Base-by-base conservation (phyloP, 192 early-diverging fungal species). In the Entophlyctis helioformis region DNA sequence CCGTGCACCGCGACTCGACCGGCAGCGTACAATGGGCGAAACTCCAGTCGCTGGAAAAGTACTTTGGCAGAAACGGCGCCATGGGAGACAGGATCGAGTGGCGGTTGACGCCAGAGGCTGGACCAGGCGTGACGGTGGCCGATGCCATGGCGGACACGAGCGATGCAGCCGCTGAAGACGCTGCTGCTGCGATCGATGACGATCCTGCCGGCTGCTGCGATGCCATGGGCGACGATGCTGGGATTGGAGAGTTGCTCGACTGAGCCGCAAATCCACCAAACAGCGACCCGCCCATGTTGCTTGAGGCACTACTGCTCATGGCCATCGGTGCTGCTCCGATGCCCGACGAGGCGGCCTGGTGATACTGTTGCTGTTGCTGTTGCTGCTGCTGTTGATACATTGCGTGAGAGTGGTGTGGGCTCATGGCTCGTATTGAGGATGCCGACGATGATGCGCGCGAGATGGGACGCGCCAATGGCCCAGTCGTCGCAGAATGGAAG, bases 1-100 rank as follows among this genome's bases (percentile, higher is more conserved):
- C 82, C 8, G 89, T 70, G 49, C 86, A 94, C 41, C 83, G 76
- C 39, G 78, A 74, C 44, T 88, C 87, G 16, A 76, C 69, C 9
- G 78, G 74, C 12, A 92, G 58, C 39, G 79, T 76, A 48, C 82
- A 86, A 46, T 89, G 86, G 7, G 87, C 87, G 73, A 96, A 96
- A 1, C 81, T 85, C 87, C 89, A 92, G 48, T 84, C 84, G 3
- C 82, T 85, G n/a, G 84, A 85, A 72, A 96, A 96, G 59, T 96
- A 96, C 51, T 88, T 88, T 40, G 89, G 89, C 54, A 92, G 57
- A 29, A 51, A 61, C 10, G 59, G 47, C 18, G 52, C 39, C n/a
- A 66, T 25, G 9, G 58, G 44, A 21, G 54, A 28, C 11, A 69
- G 44, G 11, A 53, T 48, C 15, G 73, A 77, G 32, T 68, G 63